Evolutionary conservation across 371 early-diverging fungal species (phyloP), one percentile per base, ranked within the genome.

Genomic region (Mucor indicus): DNA sequence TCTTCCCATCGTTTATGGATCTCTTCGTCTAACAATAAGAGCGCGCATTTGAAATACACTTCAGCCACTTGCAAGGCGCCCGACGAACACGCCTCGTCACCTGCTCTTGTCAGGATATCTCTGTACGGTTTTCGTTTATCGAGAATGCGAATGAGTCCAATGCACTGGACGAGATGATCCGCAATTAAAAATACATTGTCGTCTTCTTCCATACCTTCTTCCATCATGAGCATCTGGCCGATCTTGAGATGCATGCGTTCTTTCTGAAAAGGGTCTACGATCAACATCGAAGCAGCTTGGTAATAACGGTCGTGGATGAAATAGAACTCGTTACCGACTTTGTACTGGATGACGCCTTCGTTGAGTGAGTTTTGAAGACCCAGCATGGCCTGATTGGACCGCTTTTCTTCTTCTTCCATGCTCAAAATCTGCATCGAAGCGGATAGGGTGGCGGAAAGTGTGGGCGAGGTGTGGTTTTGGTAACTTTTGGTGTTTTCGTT

Each of bases 251-350:
- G 73, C 57, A 72, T 72, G 2, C 36, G 43, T 25, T 69, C 67
- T 1, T 53, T 39, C 11, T 63, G 60, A 1, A 3, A 2, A 5
- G 57, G 39, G 8, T 55, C 47, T 8, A 56, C 37, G 11, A 69
- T 62, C 19, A 72, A 37, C 53, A 67, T 58, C 15, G 66, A 51
- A 2, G 73, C 66, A 0, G 73, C 73, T 50, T 69, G 73, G 33
- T 52, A 64, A 30, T 67, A 72, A 13, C 73, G 63, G 37, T 72
- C 73, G 22, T 72, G 73, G 13, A 53, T 52, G 44, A 69, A 72
- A n/a, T 59, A 44, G 30, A 69, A 72, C 4, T 69, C 64, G 29
- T 66, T 63, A 6, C 64, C 68, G 21, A 50, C 37, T 24, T 59
- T 67, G 11, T 62, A 59, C 17, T 60, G 56, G 25, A 72, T 58